Evolutionary conservation across 306 rosid species (phyloP).

Genomic region (Sphenostylis stenocarpa): DNA sequence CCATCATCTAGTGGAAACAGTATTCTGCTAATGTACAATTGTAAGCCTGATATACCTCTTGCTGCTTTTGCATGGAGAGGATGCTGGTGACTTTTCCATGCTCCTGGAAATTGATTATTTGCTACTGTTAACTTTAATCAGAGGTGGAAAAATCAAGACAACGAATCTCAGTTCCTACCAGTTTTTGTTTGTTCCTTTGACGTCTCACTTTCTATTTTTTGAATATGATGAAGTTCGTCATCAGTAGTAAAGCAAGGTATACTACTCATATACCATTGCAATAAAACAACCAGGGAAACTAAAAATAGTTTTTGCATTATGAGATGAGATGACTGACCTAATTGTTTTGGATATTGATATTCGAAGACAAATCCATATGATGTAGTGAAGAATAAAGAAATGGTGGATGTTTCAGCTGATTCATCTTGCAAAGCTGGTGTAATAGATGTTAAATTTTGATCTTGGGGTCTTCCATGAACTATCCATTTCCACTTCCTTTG

Average conservation of each 20-base stretch:
- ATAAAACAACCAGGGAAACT: not conserved
- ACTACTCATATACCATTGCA: not conserved
- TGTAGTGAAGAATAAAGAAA: constrained; percentile 7
- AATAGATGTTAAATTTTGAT: not conserved
- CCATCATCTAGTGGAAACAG: constrained; percentile 9
- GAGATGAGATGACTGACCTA: not conserved
- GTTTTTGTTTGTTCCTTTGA: too few relatives aligned
- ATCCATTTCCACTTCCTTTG: constrained; percentile 14
- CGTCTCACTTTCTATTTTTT: not conserved
- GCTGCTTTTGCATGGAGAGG: constrained; percentile 9
- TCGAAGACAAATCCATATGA: not conserved
- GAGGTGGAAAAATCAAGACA: too few relatives aligned
- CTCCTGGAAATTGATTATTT: not conserved
- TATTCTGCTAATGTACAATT: not conserved
- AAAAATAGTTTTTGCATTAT: not conserved
- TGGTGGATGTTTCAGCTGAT: constrained; percentile 10
- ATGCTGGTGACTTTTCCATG: constrained; percentile 4
- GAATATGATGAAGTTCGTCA: not conserved
- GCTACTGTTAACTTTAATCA: not conserved
- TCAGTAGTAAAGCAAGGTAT: not conserved
- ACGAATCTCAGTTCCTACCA: too few relatives aligned
- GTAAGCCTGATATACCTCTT: constrained; percentile 1
- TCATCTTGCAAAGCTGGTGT: not conserved
- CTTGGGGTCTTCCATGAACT: not conserved
- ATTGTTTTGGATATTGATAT: not conserved